These are phyloP conservation scores for Penicillium sp. DNA, from an alignment of 2,329 filamentous ascomycete species.

Conservation along the genomic window DNA sequence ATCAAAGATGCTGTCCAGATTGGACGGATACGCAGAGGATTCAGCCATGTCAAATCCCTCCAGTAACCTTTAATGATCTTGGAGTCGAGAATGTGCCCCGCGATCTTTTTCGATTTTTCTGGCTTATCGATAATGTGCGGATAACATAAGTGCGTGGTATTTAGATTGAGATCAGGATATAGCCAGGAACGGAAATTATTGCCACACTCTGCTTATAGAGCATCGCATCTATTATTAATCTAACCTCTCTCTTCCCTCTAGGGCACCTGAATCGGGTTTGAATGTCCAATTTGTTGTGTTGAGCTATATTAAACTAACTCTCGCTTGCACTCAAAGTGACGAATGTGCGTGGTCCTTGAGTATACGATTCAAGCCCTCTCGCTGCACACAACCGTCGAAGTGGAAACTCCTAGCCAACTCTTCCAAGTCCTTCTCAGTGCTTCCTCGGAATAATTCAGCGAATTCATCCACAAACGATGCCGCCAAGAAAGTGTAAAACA, in stretches of 20 bases:
- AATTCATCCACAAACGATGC: conserved; percentile 54
- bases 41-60: conserved; percentile 24
- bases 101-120: conserved; percentile 25
- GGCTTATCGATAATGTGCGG: conserved; percentile 26
- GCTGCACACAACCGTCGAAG: conserved; percentile 53
- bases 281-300: not conserved
- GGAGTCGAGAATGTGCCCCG: conserved; percentile 20
- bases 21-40: conserved; percentile 22
- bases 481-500: conserved; percentile 50
- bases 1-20: conserved; percentile 35
- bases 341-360: conserved; percentile 43
- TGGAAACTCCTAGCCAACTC: conserved; percentile 53
- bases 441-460: conserved; percentile 53
- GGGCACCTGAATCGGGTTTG: not conserved
- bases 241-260: not conserved
- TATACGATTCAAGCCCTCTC: conserved; percentile 52
- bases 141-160: conserved; percentile 12
- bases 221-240: not conserved
- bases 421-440: conserved; percentile 53
- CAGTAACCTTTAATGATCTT: conserved; percentile 4
- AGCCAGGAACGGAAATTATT: not conserved
- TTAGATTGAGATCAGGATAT: accelerated
- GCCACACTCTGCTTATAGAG: not conserved
- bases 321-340: not conserved
- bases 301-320: not conserved